Base-by-base conservation (phyloP, 2,329 filamentous ascomycete genomes). In the Apiospora sp. region DNA sequence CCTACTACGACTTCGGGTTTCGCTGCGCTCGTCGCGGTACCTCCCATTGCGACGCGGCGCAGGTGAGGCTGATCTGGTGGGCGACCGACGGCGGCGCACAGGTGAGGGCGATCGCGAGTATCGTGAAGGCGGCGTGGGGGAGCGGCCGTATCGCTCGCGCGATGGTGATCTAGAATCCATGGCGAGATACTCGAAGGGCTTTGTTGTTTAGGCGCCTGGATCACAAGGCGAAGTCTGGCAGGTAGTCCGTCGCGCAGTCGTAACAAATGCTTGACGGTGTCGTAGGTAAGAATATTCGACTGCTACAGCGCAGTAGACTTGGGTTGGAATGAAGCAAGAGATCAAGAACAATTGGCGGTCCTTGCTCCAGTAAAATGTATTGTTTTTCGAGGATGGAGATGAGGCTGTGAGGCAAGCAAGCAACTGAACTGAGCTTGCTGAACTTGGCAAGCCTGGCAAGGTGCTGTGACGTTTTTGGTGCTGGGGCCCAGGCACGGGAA, bases 51-150 rank as follows among this genome's bases (percentile, higher is more conserved):
- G 78, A 46, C 78, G 81, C 2, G 80, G 78, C 24, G 78, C 77
- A 7, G 68, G 74, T 27, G 68, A 68, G 13, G 67, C 69, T 6
- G 73, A 73, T n/a, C 70, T 19, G 41, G 64, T 68, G 4, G 43
- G 71, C 74, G 81, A 37, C 48, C 76, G 75, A 12, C 77, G 77
- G 58, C 74, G 54, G 16, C 71, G 75, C 37, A 51, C 71, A 14
- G 72, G 74, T 3, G 78, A 77, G 3, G 79, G 78, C 49, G 79
- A 79, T 37, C 77, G 76, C 49, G 69, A 34, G 68, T 80, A 84
- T 58, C 81, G 83, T 73, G 81, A 84, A 72, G 76, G 82, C 73
- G 82, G 78, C 1, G 79, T 80, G 4, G 77, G 79, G 51, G 81
- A 83, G 68, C 81, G 82, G 46, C 71, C 74, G 70, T 72, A 73